phyloP scores from a whole-genome alignment of 139 green algal genomes.

The Auxenochlorella pyrenoidosa region DNA sequence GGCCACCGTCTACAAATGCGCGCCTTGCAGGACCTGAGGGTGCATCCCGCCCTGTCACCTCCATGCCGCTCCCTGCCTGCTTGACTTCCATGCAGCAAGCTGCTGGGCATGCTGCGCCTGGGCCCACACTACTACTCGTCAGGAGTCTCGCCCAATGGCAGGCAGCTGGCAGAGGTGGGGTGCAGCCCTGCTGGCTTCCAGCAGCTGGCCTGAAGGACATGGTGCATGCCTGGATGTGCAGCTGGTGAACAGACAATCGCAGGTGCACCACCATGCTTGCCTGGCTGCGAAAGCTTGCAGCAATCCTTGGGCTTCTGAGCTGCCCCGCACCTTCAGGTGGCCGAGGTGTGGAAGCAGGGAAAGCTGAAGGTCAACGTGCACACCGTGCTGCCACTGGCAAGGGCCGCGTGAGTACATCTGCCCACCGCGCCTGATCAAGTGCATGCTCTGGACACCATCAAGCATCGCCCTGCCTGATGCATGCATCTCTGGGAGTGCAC shows the following conservation, averaged over 20 bases:
- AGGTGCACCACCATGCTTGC: no score
- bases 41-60: no score
- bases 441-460: not conserved
- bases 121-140: constrained; percentile 4
- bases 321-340: constrained; percentile 26
- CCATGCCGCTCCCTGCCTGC: no score
- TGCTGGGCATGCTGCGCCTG: constrained; percentile 4
- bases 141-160: constrained; percentile 29
- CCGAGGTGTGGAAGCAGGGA: constrained; percentile 33
- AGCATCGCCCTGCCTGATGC: not conserved
- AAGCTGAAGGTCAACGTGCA: constrained; percentile 43
- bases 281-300: no score
- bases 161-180: constrained; percentile 25
- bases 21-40: no score
- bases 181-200: no score
- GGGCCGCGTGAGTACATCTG: constrained; percentile 4
- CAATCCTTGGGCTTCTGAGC: not conserved
- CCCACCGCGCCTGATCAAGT: not conserved
- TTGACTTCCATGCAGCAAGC: not conserved
- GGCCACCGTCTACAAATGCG: no score
- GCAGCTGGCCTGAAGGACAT: not conserved
- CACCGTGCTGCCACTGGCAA: constrained; percentile 37
- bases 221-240: no score
- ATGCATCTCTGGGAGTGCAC: not conserved
- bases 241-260: no score